Base-by-base conservation (phyloP, 2,329 filamentous ascomycete genomes). In the Rhynchosporium secalis region DNA sequence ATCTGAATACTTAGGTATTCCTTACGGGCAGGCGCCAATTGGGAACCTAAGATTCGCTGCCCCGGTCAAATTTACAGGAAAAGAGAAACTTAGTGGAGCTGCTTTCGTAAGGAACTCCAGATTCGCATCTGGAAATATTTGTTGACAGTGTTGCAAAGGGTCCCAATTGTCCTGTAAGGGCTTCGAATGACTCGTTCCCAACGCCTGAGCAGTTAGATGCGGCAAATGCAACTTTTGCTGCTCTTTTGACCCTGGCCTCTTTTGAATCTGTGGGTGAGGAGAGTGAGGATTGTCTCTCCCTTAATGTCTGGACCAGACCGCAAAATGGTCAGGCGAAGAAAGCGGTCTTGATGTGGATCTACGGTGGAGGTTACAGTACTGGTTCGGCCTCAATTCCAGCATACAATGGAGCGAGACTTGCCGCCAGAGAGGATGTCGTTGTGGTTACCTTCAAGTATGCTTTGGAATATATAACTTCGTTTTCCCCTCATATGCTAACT, bases 371-470 rank as follows among this genome's bases (percentile, higher is more conserved):
- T 0, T 80, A 78, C 58, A 70, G 65, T 2, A 71, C 70, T 47
- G 78, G 78, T 60, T 76, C 72, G 63, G 74, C 77, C 0, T 71
- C 76, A 56, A 74, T 72, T 20, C 73, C 74, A 0, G 73, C 73
- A 5, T 81, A 80, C 64, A 77, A 73, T 40, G 80, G 79, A 31
- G 75, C 76, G 41, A 73, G 76, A 64, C 75, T 81, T 52, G 78
- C 77, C 3, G 73, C 75, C 3, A 70, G 76, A 0, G 71, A 81
- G 56, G 78, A 81, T 45, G 72, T 80, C 1, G 69, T 83, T 2
- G 71, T 82, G 0, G 76, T 82, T 1, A 78, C 78, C 0, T 71
- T 81, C 60, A 82, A 81, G 73, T 82, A 78, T 64, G 77, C 58
- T 38, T 40, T 2, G 36, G 26, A 26, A 31, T 29, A 12, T 10